phyloP scores from a whole-genome alignment of 108 stramenopile genomes.

The Asterionellopsis glacialis region DNA sequence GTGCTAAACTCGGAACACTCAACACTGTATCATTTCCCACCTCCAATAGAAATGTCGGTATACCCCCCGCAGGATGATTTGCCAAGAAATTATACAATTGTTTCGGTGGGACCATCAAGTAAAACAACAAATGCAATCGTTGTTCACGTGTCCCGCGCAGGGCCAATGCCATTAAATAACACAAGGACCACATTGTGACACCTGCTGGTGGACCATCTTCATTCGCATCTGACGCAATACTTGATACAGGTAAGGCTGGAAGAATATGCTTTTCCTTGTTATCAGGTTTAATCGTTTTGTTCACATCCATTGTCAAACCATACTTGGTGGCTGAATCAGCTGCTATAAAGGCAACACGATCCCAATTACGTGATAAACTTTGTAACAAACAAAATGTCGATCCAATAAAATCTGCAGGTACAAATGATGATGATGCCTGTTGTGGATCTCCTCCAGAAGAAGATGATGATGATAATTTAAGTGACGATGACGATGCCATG shows the following conservation, averaged over 20 bases:
- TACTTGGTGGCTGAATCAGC: slow-evolving; percentile 40
- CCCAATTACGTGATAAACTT: slow-evolving; percentile 50
- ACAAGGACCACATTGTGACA: not conserved
- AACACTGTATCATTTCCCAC: slow-evolving; percentile 51
- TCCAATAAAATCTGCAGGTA: slow-evolving; percentile 10
- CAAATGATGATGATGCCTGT: not conserved
- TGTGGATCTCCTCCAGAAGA: not conserved
- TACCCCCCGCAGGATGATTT: slow-evolving; percentile 71
- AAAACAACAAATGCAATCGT: slow-evolving; percentile 64
- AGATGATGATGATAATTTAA: not conserved
- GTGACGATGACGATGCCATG: not conserved
- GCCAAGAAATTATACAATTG: slow-evolving; percentile 39
- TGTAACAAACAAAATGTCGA: slow-evolving; percentile 34
- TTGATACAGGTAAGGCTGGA: not conserved
- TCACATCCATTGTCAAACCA: slow-evolving; percentile 64
- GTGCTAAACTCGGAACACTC: slow-evolving; percentile 53
- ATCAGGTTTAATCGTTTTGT: slow-evolving; percentile 14
- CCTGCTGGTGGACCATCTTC: not conserved
- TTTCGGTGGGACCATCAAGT: slow-evolving; percentile 54
- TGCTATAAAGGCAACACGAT: slow-evolving; percentile 54
- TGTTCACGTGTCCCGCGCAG: slow-evolving; percentile 63
- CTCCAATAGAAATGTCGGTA: slow-evolving; percentile 75
- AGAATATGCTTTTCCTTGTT: not conserved
- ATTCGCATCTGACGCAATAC: slow-evolving; percentile 3
- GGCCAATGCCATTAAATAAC: not conserved